Evolutionary conservation across 1,284 basidiomycete species (phyloP).

Genomic region (Gymnopus androsaceus): DNA sequence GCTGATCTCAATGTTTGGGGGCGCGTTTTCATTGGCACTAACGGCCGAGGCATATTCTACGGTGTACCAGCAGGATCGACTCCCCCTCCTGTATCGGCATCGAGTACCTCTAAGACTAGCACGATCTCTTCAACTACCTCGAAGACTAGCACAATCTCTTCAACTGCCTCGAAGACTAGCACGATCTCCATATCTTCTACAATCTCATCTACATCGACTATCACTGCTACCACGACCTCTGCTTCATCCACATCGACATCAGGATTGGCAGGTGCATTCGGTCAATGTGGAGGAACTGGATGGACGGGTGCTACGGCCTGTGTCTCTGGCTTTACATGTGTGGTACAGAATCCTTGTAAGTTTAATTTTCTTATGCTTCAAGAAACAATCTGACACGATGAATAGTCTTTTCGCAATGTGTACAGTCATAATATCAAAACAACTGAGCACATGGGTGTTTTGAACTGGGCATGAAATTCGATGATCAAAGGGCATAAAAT

Average conservation of each 20-base stretch:
- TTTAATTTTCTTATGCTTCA: constrained; percentile 5
- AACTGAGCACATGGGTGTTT: constrained; percentile 1
- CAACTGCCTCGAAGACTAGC: constrained; percentile 24
- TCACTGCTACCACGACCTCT: constrained; percentile 18
- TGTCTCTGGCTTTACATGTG: constrained; percentile 43
- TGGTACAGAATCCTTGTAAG: constrained; percentile 43
- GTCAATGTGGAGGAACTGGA: constrained; percentile 47
- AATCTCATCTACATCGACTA: constrained; percentile 1
- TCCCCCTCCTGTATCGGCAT: constrained; percentile 35
- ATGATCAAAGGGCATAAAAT: too few species aligned
- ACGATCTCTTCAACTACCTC: constrained; percentile 20
- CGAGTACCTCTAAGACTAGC: constrained; percentile 14
- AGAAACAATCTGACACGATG: not conserved
- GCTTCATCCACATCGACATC: constrained; percentile 14
- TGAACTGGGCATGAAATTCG: too few species aligned
- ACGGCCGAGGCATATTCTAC: constrained; percentile 66
- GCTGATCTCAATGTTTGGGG: constrained; percentile 58
- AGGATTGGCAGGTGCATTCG: constrained; percentile 35
- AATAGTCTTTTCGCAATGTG: constrained; percentile 50
- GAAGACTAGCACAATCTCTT: constrained; percentile 16
- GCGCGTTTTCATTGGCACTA: constrained; percentile 65
- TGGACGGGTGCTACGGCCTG: constrained; percentile 52
- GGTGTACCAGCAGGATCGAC: constrained; percentile 47
- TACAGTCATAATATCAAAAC: constrained; percentile 30
- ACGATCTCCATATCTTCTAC: constrained; percentile 1